Percentiles rank a stretch among this genome's conserved stretches.
phyloP scores from a whole-genome alignment of 2,329 filamentous ascomycete genomes.

The Talaromyces islandicus region DNA sequence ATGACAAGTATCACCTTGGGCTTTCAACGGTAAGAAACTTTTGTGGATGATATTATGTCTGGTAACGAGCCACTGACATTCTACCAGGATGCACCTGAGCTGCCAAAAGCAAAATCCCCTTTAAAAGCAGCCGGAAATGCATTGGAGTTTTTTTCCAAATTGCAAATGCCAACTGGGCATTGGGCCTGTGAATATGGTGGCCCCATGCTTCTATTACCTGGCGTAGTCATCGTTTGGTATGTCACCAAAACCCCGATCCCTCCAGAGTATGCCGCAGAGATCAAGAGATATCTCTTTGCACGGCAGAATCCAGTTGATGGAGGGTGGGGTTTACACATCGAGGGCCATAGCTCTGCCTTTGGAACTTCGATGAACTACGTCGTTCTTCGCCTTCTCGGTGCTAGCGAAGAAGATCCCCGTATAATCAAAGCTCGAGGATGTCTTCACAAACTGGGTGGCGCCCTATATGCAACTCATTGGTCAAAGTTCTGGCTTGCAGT shows the following conservation, averaged over 20 bases:
- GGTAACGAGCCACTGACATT: neutral
- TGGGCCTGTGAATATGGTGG: conserved; percentile 98
- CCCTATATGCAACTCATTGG: conserved; percentile 83
- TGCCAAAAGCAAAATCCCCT: conserved; percentile 65
- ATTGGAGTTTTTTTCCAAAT: conserved; percentile 77
- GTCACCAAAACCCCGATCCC: conserved; percentile 83
- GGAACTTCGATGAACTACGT: conserved; percentile 88
- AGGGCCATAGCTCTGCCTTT: conserved; percentile 86
- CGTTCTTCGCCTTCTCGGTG: conserved; percentile 71
- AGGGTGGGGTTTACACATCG: conserved; percentile 96
- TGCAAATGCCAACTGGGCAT: conserved; percentile 83
- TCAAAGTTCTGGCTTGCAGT: conserved; percentile 92
- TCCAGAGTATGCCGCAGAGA: conserved; percentile 72
- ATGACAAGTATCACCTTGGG: conserved; percentile 86
- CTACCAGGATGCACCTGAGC: conserved; percentile 63
- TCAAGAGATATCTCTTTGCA: conserved; percentile 86
- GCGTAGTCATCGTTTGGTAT: conserved; percentile 79
- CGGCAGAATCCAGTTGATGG: conserved; percentile 80
- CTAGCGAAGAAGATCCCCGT: conserved; percentile 72
- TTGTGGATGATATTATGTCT: neutral
- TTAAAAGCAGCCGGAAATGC: conserved; percentile 76
- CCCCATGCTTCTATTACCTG: conserved; percentile 89
- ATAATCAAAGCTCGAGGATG: conserved; percentile 80
- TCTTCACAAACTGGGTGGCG: conserved; percentile 80
- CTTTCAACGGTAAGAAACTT: conserved; percentile 61